phyloP scores from a whole-genome alignment of 306 rosid genomes.

The Mimosa pudica region DNA sequence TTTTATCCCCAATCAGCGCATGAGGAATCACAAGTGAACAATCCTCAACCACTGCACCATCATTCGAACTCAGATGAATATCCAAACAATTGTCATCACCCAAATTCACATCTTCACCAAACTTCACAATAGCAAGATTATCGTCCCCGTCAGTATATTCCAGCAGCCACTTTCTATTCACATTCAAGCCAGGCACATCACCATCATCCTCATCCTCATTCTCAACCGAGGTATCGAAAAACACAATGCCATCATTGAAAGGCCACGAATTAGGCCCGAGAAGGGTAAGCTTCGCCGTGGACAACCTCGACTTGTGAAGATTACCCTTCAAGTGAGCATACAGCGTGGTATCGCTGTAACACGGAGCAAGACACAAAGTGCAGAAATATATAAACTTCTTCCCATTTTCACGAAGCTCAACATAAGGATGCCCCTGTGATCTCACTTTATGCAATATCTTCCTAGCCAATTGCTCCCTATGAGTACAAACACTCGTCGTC shows the following conservation, averaged over 20 bases:
- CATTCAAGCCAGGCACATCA: constrained; percentile 32
- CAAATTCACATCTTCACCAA: constrained; percentile 40
- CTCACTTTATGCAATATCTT: constrained; percentile 73
- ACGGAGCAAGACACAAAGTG: constrained; percentile 72
- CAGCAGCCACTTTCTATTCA: constrained; percentile 47
- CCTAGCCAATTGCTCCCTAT: constrained; percentile 66
- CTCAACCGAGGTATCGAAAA: constrained; percentile 61
- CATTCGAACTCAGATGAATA: constrained; percentile 40
- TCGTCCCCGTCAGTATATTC: constrained; percentile 41
- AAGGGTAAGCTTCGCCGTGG: constrained; percentile 72
- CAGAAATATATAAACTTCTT: constrained; percentile 77
- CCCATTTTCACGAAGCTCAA: constrained; percentile 84
- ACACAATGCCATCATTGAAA: constrained; percentile 79
- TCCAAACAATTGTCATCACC: constrained; percentile 29
- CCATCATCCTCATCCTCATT: constrained; percentile 30
- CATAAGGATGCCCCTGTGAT: constrained; percentile 79
- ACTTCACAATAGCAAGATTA: constrained; percentile 67
- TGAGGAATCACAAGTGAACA: constrained; percentile 53
- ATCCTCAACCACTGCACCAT: constrained; percentile 29
- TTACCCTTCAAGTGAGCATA: constrained; percentile 85
- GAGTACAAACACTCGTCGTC: constrained; percentile 41
- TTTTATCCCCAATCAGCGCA: constrained; percentile 60
- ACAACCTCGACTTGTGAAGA: constrained; percentile 65
- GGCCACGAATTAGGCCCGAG: constrained; percentile 88
- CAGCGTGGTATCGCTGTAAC: constrained; percentile 71